Base-by-base conservation (phyloP, 192 early-diverging fungal species). In the Kickxella alabastrina region DNA sequence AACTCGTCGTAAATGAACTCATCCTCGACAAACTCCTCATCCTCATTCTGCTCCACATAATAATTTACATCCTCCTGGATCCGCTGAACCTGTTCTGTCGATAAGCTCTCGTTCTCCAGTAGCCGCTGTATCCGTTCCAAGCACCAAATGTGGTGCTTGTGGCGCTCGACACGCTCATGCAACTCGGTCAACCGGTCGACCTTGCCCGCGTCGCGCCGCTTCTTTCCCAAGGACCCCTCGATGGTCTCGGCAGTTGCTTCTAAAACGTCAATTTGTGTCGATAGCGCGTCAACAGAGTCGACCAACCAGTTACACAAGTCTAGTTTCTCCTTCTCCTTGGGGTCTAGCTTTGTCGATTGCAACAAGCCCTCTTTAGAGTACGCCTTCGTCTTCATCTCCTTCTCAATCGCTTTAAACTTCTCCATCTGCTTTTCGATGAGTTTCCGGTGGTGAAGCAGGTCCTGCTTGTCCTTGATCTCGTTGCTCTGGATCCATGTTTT, bases 401-500 rank as follows among this genome's bases (percentile, higher is more conserved):
- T 95, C 61, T 99, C 96, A 28, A 85, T 85, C 6, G 91, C 92
- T 78, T 99, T 99, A 80, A 99, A 99, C 57, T 82, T 83, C 62
- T 99, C 96, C 96, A 99, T 99, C 85, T 97, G 92, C 86, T 75
- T 74, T 44, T 99, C 96, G 59, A 99, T 99, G 5, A 93, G 82
- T 59, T 90, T 90, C 57, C 96, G 80, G 52, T 92, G 94, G 17
- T 97, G 92, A 45, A 88, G 56, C 43, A 99, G 79, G 18, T 84
- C 77, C 31, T 82, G 78, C 72, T 99, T 99, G 79, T 97, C 96
- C 78, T 99, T 99, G 66, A 99, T 94, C 21, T 99, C 96, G 54
- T 81, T 91, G 49, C 85, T 90, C 17, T 88, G 80, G 34, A 95
- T 80, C 96, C 96, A 99, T 54, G 89, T 89, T 64, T 97, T 95